Evolutionary conservation across 306 rosid genomes (phyloP), one percentile per base, ranked within the genome.

Genomic region (Inga leiocalycina): DNA sequence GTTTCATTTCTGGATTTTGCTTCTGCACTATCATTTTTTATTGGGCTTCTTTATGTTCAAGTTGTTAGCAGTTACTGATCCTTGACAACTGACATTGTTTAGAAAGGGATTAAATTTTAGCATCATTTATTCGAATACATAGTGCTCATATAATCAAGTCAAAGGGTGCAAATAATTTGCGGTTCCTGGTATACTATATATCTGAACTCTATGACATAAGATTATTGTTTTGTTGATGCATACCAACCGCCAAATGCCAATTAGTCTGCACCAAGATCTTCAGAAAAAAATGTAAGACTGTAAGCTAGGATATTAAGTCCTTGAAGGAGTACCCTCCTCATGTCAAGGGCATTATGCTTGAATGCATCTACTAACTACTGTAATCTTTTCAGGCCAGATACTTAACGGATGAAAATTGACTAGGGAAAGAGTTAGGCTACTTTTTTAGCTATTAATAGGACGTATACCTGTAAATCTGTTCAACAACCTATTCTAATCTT

Each of bases 1-100:
- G 19, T 45, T 46, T 70, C 1, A 48, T 82, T 27, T 13, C 6
- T 10, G 44, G 16, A 57, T 44, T 14, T 72, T 80, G 27, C 30
- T 32, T 48, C n/a, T 35, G 49, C 8, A 3, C 46, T 4, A 68
- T 48, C 20, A 66, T 11, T 61, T 84, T 79, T 17, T 10, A 61
- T 54, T 22, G 34, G 45, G 54, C 76, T 81, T 62, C 75, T 9
- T 1, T 64, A 35, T 62, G 20, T 52, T 66, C 69, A 27, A n/a
- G 24, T 9, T 68, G 56, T 69, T 67, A 34, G 17, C 19, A 12
- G 4, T 52, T 8, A 8, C 56, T 24, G 43, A 44, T 57, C 54
- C 34, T 74, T 71, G 82, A 39, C 62, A 70, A 27, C 52, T 71
- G 84, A 39, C 62, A 70, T 20, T 27, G 61, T 27, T 72, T 71